A percentile compares a stretch with the other conserved stretches of the same genome.
Evolutionary conservation across 192 early-diverging fungal genomes (phyloP).

Genomic region (Backusella mclennaniae): DNA sequence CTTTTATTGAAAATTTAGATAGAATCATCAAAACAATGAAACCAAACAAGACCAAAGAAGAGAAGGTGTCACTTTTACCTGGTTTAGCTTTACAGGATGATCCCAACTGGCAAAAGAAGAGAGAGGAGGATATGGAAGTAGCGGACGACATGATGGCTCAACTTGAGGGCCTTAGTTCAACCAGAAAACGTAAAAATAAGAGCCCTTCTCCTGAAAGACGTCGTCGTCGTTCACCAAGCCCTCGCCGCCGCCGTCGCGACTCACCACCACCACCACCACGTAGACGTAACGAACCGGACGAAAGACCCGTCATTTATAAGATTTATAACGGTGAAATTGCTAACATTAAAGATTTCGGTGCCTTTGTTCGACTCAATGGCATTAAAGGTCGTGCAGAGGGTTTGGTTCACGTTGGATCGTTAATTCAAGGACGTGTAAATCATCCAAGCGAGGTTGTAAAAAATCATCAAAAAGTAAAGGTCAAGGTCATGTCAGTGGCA

Average conservation of each 20-base stretch:
- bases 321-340: conserved; percentile 86
- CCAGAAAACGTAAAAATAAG: conserved; percentile 27
- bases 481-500: conserved; percentile 92
- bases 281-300: conserved; percentile 51
- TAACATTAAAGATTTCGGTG: conserved; percentile 91
- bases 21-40: conserved; percentile 86
- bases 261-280: conserved; percentile 23
- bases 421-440: conserved; percentile 65
- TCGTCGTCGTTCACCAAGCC: conserved; percentile 19
- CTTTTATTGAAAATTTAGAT: conserved; percentile 82
- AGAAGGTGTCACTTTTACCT: conserved; percentile 70
- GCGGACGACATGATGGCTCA: conserved; percentile 58
- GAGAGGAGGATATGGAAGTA: conserved; percentile 45
- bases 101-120: conserved; percentile 40
- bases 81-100: conserved; percentile 68
- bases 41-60: conserved; percentile 56
- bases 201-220: conserved; percentile 33
- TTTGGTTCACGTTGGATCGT: conserved; percentile 81
- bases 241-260: conserved; percentile 25
- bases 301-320: conserved; percentile 85
- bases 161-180: conserved; percentile 47
- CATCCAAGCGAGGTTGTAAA: conserved; percentile 88
- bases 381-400: conserved; percentile 79
- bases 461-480: conserved; percentile 80
- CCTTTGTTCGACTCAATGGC: conserved; percentile 85